Evolutionary conservation across 1,139 yeast species (phyloP).

Genomic region (Yamadazyma jaroonii): DNA sequence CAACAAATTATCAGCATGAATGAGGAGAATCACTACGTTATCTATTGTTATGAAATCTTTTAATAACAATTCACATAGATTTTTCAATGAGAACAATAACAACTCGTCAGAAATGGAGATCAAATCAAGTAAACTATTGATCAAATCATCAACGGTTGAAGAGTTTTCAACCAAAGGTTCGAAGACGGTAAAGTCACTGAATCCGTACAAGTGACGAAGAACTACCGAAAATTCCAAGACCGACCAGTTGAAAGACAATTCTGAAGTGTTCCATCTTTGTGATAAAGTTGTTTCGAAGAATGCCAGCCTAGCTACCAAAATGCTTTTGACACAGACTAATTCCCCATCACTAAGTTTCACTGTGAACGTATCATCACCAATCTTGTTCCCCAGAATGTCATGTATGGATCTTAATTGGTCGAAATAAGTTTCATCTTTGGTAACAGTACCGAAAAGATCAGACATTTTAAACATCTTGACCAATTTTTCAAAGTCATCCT

Average conservation of each 20-base stretch:
- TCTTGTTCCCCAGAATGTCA: conserved; percentile 10
- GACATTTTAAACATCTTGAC: conserved; percentile 17
- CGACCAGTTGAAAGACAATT: conserved; percentile 39
- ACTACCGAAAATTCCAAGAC: conserved; percentile 48
- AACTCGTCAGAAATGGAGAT: conserved; percentile 66
- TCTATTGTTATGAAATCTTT: conserved; percentile 58
- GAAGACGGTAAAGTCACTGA: conserved; percentile 42
- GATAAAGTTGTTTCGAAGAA: conserved; percentile 64
- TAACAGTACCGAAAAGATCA: conserved; percentile 15
- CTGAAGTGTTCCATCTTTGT: conserved; percentile 45
- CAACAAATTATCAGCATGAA: conserved; percentile 50
- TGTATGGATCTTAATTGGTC: conserved; percentile 14
- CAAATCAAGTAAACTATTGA: conserved; percentile 56
- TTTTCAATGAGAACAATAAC: conserved; percentile 56
- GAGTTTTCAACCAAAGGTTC: conserved; percentile 27
- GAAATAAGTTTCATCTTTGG: conserved; percentile 13
- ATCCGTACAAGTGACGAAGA: conserved; percentile 59
- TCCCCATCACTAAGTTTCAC: conserved; percentile 41
- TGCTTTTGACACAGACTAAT: conserved; percentile 43
- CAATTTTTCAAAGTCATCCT: conserved; percentile 19
- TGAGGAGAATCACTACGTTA: conserved; percentile 56
- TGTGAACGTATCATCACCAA: conserved; percentile 1
- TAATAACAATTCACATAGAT: conserved; percentile 60
- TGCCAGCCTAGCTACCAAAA: conserved; percentile 56
- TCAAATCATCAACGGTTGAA: conserved; percentile 34